Evolutionary conservation across 371 early-diverging fungal genomes (phyloP).

Genomic region (Amoeboaphelidium occidentale): DNA sequence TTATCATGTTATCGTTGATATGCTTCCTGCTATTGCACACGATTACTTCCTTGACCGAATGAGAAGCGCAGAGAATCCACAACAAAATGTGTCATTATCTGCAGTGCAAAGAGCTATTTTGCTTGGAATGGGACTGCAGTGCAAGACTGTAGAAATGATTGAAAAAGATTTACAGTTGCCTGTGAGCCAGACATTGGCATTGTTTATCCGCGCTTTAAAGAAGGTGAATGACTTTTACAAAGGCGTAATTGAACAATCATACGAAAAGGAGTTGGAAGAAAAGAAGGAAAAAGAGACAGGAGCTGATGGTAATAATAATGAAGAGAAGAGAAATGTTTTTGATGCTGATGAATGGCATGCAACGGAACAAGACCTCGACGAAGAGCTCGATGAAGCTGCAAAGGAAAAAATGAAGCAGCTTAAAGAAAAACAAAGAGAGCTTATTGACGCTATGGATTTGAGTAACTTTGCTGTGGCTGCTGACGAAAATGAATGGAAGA

Average conservation of each 20-base stretch:
- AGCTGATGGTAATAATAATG: slow-evolving; percentile 3
- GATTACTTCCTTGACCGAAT: slow-evolving; percentile 32
- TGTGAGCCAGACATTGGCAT: slow-evolving; percentile 58
- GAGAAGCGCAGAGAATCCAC: background rate
- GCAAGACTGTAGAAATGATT: slow-evolving; percentile 59
- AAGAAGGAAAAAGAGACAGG: slow-evolving; percentile 7
- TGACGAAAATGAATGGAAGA: background rate
- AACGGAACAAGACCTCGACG: slow-evolving; percentile 20
- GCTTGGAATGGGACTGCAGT: slow-evolving; percentile 69
- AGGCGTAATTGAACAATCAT: slow-evolving; percentile 21
- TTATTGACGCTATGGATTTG: slow-evolving; percentile 54
- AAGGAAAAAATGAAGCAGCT: slow-evolving; percentile 31
- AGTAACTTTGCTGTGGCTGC: slow-evolving; percentile 14
- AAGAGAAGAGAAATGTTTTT: slow-evolving; percentile 6
- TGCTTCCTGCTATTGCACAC: slow-evolving; percentile 55
- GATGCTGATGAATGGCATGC: slow-evolving; percentile 9
- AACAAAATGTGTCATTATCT: slow-evolving; percentile 30
- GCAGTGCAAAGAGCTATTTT: slow-evolving; percentile 67
- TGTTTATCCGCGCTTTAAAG: slow-evolving; percentile 70
- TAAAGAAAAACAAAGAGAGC: slow-evolving; percentile 48
- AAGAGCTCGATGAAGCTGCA: slow-evolving; percentile 57
- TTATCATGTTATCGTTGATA: slow-evolving; percentile 83
- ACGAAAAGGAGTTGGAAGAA: slow-evolving; percentile 5
- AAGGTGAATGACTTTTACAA: slow-evolving; percentile 40
- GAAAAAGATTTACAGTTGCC: slow-evolving; percentile 62